Percentiles rank a stretch among this genome's conserved stretches.
These are phyloP conservation scores for Rusavskia elegans DNA, from an alignment of 495 filamentous ascomycete genomes.

Conservation along the genomic window DNA sequence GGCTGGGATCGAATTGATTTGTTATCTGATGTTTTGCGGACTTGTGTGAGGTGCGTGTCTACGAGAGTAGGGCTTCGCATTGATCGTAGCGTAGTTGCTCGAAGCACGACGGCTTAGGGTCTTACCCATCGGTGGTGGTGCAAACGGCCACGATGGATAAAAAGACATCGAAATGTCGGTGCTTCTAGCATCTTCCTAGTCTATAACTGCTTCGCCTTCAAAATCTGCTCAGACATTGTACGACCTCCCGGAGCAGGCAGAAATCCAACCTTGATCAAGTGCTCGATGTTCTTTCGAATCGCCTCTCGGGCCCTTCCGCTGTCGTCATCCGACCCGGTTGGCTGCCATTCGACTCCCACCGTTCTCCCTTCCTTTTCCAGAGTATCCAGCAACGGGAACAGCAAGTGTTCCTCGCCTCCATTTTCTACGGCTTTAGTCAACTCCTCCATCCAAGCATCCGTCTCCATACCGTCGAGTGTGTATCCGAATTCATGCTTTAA, in stretches of 20 bases:
- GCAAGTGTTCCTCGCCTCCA: conserved; percentile 7
- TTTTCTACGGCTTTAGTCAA: conserved; percentile 6
- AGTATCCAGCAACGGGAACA: conserved; percentile 15
- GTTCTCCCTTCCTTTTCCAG: conserved; percentile 11
- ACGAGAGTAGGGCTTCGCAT: too few species aligned
- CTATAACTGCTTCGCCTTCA: too few species aligned
- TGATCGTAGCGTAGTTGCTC: too few species aligned
- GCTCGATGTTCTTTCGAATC: conserved; percentile 13
- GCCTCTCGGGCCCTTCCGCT: conserved; percentile 11
- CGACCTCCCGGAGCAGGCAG: conserved; percentile 6
- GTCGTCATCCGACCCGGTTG: conserved; percentile 2
- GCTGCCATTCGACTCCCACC: conserved; percentile 3
- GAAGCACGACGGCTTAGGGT: too few species aligned
- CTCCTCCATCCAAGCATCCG: conserved; percentile 6
- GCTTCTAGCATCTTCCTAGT: too few species aligned
- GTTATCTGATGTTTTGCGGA: too few species aligned
- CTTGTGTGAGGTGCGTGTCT: too few species aligned
- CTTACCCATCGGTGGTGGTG: too few species aligned
- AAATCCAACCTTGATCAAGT: conserved; percentile 14
- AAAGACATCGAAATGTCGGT: too few species aligned
- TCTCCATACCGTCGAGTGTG: conserved; percentile 3
- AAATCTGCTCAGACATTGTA: too few species aligned
- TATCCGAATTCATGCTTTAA: conserved; percentile 8
- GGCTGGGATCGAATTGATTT: too few species aligned
- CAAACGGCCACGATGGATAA: too few species aligned